Evolutionary conservation across 164 flowering plant species (phyloP), one percentile per base, ranked within the genome.

Genomic region (Macadamia tetraphylla): DNA sequence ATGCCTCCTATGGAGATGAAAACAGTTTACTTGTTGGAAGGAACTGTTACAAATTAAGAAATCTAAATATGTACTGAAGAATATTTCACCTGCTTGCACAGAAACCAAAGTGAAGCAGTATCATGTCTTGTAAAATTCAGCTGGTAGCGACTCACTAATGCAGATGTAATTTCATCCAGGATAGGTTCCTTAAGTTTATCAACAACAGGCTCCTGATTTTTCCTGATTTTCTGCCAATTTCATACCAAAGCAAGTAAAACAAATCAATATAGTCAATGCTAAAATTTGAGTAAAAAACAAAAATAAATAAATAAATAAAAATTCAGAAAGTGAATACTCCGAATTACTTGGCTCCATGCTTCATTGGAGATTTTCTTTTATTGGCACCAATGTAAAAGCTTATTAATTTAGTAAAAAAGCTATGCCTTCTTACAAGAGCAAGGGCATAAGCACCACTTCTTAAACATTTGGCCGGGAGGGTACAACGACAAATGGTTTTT

Each of bases 121-220:
- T 87, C 91, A 67, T 85, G 82, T 72, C 78, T 74, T 10, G 90
- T 87, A 68, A 93, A 87, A 73, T 88, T 89, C 66, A 93, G 75
- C 59, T 75, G 82, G 76, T 85, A 88, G 29, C 88, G 91, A 46
- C 11, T 67, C 18, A 53, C 69, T 67, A 93, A 62, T 59, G 85
- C 78, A 69, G 81, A 63, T 6, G 88, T 73, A 58, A 93, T 77
- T 70, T 93, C 92, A 76, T 87, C 83, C 62, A 91, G 68, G 23
- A 83, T 30, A 23, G 97, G 98, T 71, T 91, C 89, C 80, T 91
- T 93, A 42, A 88, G 88, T 78, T 88, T 87, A 44, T 85, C 78
- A 73, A 91, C 94, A 69, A 81, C 77, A 80, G 96, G 97, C 69
- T 86, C 89, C 75, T 81, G 86, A 60, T 73, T 85, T 80, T 79